Conservation (phyloP, 176 grass and related monocot genomes). For the Poa pratensis region DNA sequence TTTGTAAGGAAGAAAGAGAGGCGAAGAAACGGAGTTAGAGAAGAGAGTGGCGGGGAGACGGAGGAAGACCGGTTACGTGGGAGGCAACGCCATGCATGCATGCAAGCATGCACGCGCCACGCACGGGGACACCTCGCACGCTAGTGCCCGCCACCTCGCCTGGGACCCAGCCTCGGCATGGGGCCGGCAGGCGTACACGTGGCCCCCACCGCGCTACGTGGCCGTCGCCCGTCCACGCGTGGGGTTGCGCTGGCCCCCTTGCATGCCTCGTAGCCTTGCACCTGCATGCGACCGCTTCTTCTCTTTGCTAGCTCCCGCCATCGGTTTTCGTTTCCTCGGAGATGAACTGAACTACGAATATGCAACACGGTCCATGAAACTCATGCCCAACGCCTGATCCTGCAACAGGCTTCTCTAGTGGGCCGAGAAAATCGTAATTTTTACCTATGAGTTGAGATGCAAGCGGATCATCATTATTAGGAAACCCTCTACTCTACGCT, state of each 20-base stretch:
- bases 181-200: conserved; percentile 44
- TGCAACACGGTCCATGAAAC: too few relatives aligned
- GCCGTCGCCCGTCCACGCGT: conserved; percentile 26
- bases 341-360: too few relatives aligned
- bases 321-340: background rate
- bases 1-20: background rate
- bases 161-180: background rate
- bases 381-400: too few relatives aligned
- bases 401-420: too few relatives aligned
- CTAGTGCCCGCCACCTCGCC: conserved; percentile 37
- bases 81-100: conserved; percentile 24
- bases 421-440: too few relatives aligned
- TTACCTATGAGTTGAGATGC: too few relatives aligned
- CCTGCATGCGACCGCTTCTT: conserved; percentile 12
- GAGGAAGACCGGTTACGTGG: conserved; percentile 33
- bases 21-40: too few relatives aligned
- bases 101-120: conserved; percentile 42
- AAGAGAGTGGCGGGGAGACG: background rate
- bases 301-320: background rate
- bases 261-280: conserved; percentile 32
- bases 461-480: too few relatives aligned
- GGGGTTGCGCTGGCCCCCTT: conserved; percentile 42
- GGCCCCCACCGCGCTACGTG: conserved; percentile 52
- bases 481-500: too few relatives aligned
- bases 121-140: conserved; percentile 54